Evolutionary conservation across 140 eudicot species (phyloP).

Genomic region (Senecio squalidus): DNA sequence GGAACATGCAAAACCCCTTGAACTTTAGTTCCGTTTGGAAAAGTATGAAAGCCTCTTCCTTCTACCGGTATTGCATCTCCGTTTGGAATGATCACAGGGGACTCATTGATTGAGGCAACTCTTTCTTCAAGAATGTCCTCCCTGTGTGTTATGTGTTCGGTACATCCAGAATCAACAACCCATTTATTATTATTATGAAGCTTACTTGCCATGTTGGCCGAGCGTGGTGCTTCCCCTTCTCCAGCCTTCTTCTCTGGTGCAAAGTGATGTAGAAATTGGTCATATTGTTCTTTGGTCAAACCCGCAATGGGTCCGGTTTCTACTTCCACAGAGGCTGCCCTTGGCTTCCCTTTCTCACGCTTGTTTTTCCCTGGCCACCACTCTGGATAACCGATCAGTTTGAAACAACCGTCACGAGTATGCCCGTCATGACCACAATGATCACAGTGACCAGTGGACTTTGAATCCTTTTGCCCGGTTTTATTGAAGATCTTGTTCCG

Average conservation of each 20-base stretch:
- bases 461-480: neutral
- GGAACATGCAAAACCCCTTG: no score
- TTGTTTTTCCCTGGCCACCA: neutral
- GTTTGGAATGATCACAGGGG: no score
- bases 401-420: neutral
- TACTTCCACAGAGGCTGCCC: neutral
- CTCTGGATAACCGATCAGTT: neutral
- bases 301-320: neutral
- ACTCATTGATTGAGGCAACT: no score
- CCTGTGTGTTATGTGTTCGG: neutral
- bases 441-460: neutral
- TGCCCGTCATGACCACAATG: neutral
- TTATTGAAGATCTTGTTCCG: neutral
- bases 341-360: neutral
- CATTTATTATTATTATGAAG: neutral
- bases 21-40: no score
- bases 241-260: neutral
- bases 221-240: neutral
- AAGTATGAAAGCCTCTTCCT: no score
- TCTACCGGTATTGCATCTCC: no score
- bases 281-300: neutral
- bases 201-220: conserved; percentile 4
- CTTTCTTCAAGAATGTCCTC: no score
- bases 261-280: neutral
- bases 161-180: conserved; percentile 1